Base-by-base conservation (phyloP, 331 rosid genomes). In the Telfairia occidentalis region DNA sequence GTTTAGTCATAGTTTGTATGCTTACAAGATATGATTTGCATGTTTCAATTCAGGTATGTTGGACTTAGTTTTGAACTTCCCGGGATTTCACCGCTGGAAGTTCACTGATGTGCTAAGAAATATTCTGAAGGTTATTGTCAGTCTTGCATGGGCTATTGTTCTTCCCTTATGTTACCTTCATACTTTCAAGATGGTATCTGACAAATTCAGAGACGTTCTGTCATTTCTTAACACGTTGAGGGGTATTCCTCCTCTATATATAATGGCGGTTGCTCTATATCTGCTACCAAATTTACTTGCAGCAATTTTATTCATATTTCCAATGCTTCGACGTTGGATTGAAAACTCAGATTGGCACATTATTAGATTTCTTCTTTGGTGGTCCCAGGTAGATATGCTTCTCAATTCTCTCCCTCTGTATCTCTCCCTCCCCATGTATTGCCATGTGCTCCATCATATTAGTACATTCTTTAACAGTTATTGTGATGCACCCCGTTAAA, bases 341-440 rank as follows among this genome's bases (percentile, higher is more conserved):
- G 98, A 95, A 85, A 95, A 90, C 86, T 95, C 98, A 60, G 87
- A 95, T 83, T 95, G 98, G 98, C 96, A 84, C 84, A 81, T 91
- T 35, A 76, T 91, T 61, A 88, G 98, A 84, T 77, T 91, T 78
- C 88, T 95, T 80, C 81, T 95, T 76, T 95, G 98, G 98, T 95
- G 98, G 98, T 88, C 97, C 76, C 98, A 95, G 98, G 98, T 94
- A 82, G 50, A 77, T 60, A 11, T 55, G 34, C 76, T 63, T 15
- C 73, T 29, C 78, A 53, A 55, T 23, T 79, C 29, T 61, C 74
- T 26, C 42, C 24, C 34, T 10, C 69, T 57, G 15, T 23, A 15
- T 49, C 63, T 63, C 16, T 63, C 19, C 26, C 71, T n/a, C 48
- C 29, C 71, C 37, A n/a, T n/a, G 6, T 37, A 21, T 28, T 12